Conservation (phyloP, 352 stramenopile species). For the Globisporangium irregulare region DNA sequence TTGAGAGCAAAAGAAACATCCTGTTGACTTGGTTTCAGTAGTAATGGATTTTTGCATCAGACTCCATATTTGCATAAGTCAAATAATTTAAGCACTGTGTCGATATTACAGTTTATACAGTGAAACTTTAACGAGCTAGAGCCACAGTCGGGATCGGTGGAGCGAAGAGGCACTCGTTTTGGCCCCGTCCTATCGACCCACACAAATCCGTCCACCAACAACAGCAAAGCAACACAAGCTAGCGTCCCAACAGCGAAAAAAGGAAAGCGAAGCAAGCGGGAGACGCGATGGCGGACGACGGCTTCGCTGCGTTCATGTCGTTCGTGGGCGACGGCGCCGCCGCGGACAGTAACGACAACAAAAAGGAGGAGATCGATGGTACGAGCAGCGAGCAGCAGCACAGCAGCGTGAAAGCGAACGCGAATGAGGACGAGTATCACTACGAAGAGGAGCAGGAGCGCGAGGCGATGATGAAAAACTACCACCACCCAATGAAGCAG, state of each 20-base stretch:
- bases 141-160: background rate
- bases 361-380: background rate
- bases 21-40: too few relatives aligned
- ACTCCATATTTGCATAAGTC: too few relatives aligned
- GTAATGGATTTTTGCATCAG: too few relatives aligned
- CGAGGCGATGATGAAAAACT: slow-evolving; percentile 87
- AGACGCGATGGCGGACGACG: slow-evolving; percentile 48
- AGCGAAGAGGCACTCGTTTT: background rate
- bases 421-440: slow-evolving; percentile 51
- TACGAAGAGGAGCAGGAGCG: slow-evolving; percentile 87
- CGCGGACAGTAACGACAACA: background rate
- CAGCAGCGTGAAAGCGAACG: slow-evolving; percentile 1
- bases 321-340: slow-evolving; percentile 34
- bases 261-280: background rate
- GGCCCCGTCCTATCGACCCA: background rate
- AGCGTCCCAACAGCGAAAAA: background rate
- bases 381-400: background rate
- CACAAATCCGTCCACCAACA: slow-evolving; percentile 2
- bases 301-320: slow-evolving; percentile 76
- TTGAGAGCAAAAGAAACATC: too few relatives aligned
- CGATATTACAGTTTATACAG: background rate
- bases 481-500: slow-evolving; percentile 86
- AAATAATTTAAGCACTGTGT: background rate
- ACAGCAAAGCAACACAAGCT: background rate
- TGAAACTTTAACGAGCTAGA: background rate